A percentile compares a stretch with the other conserved stretches of the same genome.
These are phyloP conservation scores for Oryza punctata DNA, from an alignment of 176 grass and related monocot genomes.

Conservation along the genomic window DNA sequence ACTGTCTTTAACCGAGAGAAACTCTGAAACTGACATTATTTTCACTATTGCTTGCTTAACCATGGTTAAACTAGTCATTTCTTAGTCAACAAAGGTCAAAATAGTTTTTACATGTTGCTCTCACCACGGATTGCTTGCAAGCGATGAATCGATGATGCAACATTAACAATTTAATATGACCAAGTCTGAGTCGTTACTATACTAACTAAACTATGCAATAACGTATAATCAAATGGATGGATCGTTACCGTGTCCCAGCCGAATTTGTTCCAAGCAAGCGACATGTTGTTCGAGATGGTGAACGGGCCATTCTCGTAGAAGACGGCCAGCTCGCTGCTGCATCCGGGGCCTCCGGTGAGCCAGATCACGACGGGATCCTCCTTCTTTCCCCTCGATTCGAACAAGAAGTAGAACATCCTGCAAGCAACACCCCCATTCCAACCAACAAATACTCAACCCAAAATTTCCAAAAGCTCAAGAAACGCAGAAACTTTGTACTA, in stretches of 20 bases:
- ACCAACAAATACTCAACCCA: background rate
- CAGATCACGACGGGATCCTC: constrained; percentile 90
- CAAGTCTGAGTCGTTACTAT: background rate
- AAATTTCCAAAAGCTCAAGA: background rate
- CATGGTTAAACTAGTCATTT: background rate
- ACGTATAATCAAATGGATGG: background rate
- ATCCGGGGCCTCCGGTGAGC: constrained; percentile 94
- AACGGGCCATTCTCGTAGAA: constrained; percentile 99
- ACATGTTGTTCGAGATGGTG: constrained; percentile 71
- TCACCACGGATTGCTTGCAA: constrained; percentile 8
- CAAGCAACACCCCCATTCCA: background rate
- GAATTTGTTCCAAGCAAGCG: constrained; percentile 81
- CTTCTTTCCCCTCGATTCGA: constrained; percentile 80
- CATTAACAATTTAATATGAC: background rate
- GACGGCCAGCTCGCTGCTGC: constrained; percentile 94
- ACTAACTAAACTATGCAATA: background rate
- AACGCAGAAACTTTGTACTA: background rate
- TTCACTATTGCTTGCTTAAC: background rate
- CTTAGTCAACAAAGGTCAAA: background rate
- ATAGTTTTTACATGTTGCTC: background rate
- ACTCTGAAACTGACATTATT: background rate
- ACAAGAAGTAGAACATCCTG: constrained; percentile 99
- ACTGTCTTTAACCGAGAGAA: background rate
- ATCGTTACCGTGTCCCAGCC: constrained; percentile 81
- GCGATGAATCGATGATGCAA: background rate